Percentiles rank a stretch among this genome's conserved stretches.
Conservation (phyloP, 169 alveolate genomes). For the Plasmodium coatneyi region DNA sequence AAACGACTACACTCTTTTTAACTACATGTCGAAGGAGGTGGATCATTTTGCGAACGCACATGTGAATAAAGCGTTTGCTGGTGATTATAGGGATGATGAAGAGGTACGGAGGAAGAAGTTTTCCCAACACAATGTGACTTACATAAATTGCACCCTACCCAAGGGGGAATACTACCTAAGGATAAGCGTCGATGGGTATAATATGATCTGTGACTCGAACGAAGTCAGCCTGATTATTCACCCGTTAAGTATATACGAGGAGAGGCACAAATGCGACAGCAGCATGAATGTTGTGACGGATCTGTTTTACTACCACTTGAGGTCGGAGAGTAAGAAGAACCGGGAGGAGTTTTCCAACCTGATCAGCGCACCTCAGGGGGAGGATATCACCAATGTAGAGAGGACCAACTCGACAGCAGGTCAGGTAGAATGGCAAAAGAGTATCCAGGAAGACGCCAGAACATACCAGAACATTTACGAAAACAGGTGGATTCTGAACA, state of each 20-base stretch:
- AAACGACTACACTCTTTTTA: conserved; percentile 27
- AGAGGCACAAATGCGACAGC: conserved; percentile 13
- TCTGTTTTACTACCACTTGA: conserved; percentile 3
- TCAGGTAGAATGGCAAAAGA: background rate
- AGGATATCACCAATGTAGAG: background rate
- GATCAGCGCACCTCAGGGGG: background rate
- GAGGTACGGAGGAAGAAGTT: conserved; percentile 8
- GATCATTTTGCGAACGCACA: background rate
- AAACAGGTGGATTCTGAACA: conserved; percentile 31
- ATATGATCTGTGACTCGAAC: conserved; percentile 1
- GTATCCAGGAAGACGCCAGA: background rate
- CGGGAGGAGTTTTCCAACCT: background rate
- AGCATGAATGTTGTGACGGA: conserved; percentile 14
- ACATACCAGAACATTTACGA: conserved; percentile 8
- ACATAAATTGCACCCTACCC: conserved; percentile 23
- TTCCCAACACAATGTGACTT: background rate
- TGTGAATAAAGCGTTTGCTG: conserved; percentile 12
- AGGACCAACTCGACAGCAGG: background rate
- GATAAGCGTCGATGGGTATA: conserved; percentile 7
- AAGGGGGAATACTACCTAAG: conserved; percentile 31
- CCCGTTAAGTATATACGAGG: conserved; percentile 27
- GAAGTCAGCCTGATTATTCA: conserved; percentile 1
- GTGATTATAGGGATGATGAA: background rate
- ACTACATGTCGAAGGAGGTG: background rate
- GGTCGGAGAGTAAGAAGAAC: background rate